Base-by-base conservation (phyloP, 75 land plant genomes). In the Chamaecyparis obtusa region DNA sequence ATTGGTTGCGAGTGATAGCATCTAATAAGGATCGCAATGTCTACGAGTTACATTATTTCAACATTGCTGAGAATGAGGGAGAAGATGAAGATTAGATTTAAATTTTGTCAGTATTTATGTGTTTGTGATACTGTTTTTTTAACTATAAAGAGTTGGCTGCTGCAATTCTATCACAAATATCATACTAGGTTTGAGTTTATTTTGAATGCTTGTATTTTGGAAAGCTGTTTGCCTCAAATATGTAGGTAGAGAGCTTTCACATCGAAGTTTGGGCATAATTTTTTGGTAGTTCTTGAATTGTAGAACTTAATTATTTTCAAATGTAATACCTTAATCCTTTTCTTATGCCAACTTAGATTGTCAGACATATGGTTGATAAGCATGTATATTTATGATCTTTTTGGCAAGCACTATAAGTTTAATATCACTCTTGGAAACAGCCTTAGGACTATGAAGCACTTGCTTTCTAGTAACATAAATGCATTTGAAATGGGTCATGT, bases 41-140 rank as follows among this genome's bases (percentile, higher is more conserved):
- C 51, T 90, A 90, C 55, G 91, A 90, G 85, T 87, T 90, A 33
- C 35, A 90, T 13, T 90, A 90, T 87, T 90, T 90, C 87, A 90
- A 90, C 72, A 90, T 90, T 55, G 91, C 91, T 16, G 91, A 88
- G 86, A 92, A 92, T 55, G 93, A 89, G 85, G 91, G 86, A 17
- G 93, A 91, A 86, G 93, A 92, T 44, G 93, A 92, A 86, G 93
- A 92, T 51, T 51, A n/a, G n/a, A n/a, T n/a, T n/a, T n/a, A 14
- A 51, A 15, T 51, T 51, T 51, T 51, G 55, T 51, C 55, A 51
- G 55, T 14, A 51, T 51, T n/a, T n/a, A 51, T 14, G 55, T 51
- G 13, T 14, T 1, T 13, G 55, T 51, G 55, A 21, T 51, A n/a
- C n/a, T 51, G 1, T 1, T 15, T 75, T 33, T 75, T 2, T 2